Conservation (phyloP, 2,329 filamentous ascomycete species). For the Fonsecaea multimorphosa region DNA sequence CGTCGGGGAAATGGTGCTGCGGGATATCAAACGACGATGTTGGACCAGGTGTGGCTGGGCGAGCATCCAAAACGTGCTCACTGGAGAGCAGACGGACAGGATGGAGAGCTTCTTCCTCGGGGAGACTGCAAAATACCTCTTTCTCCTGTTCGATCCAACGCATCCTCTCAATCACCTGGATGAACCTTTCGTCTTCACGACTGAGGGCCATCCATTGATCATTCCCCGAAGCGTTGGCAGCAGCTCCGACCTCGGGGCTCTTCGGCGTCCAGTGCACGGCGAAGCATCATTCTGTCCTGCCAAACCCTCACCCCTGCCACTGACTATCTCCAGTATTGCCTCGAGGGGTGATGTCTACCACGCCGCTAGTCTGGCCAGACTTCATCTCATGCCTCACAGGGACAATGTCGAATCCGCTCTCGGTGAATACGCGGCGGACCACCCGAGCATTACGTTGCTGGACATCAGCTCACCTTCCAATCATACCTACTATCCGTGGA, state of each 20-base stretch:
- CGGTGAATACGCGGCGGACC: constrained; percentile 59
- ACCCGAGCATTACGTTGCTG: constrained; percentile 61
- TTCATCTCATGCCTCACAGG: constrained; percentile 72
- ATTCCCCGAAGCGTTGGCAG: constrained; percentile 65
- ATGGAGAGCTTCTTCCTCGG: constrained; percentile 99
- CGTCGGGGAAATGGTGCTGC: constrained; percentile 91
- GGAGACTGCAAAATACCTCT: constrained; percentile 95
- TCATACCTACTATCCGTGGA: constrained; percentile 92
- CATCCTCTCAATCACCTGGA: constrained; percentile 90
- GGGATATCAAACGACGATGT: constrained; percentile 85
- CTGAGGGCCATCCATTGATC: constrained; percentile 90
- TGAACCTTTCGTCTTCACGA: constrained; percentile 89
- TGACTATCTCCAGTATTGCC: constrained; percentile 80
- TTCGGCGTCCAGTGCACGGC: constrained; percentile 23
- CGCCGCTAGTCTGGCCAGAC: constrained; percentile 80
- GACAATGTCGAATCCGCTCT: constrained; percentile 64
- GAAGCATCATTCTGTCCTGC: constrained; percentile 62
- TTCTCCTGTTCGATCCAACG: constrained; percentile 81
- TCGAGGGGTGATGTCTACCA: constrained; percentile 84
- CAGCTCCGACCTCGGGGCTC: constrained; percentile 22
- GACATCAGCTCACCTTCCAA: constrained; percentile 70
- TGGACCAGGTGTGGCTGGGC: constrained; percentile 94
- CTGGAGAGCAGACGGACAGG: constrained; percentile 84
- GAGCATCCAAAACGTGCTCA: constrained; percentile 80
- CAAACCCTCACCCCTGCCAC: constrained; percentile 63